These are phyloP conservation scores for Logfia minima DNA, from an alignment of 129 eudicot genomes.

Conservation along the genomic window DNA sequence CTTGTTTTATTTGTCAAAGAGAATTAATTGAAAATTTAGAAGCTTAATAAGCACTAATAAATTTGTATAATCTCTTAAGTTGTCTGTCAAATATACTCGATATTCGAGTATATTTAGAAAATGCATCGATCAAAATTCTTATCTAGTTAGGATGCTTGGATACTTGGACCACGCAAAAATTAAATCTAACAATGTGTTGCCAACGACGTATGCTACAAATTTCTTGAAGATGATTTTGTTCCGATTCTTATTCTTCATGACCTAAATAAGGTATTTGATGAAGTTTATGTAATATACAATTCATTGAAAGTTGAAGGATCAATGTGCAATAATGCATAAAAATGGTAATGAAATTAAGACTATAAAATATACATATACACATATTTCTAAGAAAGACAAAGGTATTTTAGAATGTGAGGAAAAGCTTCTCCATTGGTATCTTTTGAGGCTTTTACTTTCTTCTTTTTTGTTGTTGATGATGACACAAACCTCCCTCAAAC, in stretches of 20 bases:
- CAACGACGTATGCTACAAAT: conserved; percentile 1
- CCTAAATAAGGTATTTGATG: background rate
- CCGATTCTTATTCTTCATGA: background rate
- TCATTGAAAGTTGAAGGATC: conserved; percentile 3
- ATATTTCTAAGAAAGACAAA: conserved; percentile 26
- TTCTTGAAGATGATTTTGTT: background rate
- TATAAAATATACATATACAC: conserved; percentile 13
- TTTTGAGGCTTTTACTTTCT: conserved; percentile 29
- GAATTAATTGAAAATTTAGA: too few species aligned
- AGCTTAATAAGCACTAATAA: too few species aligned
- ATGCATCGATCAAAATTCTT: background rate
- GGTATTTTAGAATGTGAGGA: conserved; percentile 33
- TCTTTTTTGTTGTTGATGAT: conserved; percentile 33
- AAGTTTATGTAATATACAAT: background rate
- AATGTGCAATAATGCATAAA: conserved; percentile 11
- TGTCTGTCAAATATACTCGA: background rate
- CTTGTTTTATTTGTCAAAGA: too few species aligned
- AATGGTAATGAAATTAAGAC: background rate
- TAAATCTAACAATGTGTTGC: conserved; percentile 6
- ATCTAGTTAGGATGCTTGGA: background rate
- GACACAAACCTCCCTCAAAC: conserved; percentile 15
- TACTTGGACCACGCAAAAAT: background rate
- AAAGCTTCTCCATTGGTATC: conserved; percentile 32
- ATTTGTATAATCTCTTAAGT: background rate
- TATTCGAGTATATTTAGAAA: too few species aligned